Conservation (phyloP, 1,284 basidiomycete species). For the Ceratobasidium sp. region DNA sequence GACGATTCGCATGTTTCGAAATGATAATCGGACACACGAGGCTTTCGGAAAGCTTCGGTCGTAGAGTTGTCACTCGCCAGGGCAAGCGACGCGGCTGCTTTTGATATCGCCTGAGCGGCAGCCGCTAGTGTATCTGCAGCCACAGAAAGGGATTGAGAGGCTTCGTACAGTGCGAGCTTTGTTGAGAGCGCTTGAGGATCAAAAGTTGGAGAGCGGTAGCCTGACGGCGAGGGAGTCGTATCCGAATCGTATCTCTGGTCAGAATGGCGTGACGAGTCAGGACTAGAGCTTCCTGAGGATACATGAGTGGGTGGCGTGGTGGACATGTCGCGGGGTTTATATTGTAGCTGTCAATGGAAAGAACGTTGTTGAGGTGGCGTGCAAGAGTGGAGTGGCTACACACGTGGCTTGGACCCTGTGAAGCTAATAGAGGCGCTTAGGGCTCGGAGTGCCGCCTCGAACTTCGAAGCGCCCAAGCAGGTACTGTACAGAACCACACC, state of each 20-base stretch:
- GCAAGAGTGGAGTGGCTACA: not conserved
- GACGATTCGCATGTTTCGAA: not conserved
- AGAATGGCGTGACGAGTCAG: not conserved
- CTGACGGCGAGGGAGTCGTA: slow-evolving; percentile 39
- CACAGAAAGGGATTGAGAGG: slow-evolving; percentile 5
- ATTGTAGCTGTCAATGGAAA: not conserved
- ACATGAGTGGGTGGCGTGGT: not conserved
- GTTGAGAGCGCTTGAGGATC: slow-evolving; percentile 6
- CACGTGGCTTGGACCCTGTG: not conserved
- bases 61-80: not conserved
- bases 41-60: not conserved
- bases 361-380: not conserved
- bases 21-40: not conserved
- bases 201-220: not conserved
- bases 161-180: slow-evolving; percentile 19
- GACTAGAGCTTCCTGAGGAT: not conserved
- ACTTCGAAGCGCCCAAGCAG: too few species aligned
- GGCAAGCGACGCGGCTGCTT: slow-evolving; percentile 20
- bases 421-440: too few species aligned
- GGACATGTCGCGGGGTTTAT: not conserved
- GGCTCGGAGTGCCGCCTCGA: too few species aligned
- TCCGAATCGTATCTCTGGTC: slow-evolving; percentile 14
- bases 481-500: too few species aligned
- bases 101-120: slow-evolving; percentile 31
- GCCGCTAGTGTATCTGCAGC: slow-evolving; percentile 10